phyloP scores from a whole-genome alignment of 495 filamentous ascomycete genomes.

The Aspergillus nidulans region DNA sequence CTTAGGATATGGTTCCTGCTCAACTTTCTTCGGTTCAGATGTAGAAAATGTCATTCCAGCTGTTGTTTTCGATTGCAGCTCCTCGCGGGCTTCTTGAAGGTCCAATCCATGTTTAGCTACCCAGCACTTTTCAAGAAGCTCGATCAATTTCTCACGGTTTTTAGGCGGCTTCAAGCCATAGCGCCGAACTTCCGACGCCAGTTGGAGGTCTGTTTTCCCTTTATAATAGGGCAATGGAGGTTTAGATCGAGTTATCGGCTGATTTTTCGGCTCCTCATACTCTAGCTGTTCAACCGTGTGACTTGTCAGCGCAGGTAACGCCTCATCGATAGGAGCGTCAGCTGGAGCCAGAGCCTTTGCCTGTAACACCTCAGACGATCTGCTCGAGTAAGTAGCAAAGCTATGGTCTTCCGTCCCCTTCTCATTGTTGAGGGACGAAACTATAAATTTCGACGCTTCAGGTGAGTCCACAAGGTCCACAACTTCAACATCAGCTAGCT shows the following conservation, averaged over 20 bases:
- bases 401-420: no score
- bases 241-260: no score
- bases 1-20: slow-evolving; percentile 1
- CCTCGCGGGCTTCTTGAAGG: not conserved
- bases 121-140: slow-evolving; percentile 72
- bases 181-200: slow-evolving; percentile 56
- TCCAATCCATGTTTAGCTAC: slow-evolving; percentile 36
- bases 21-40: slow-evolving; percentile 3
- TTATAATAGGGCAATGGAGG: slow-evolving; percentile 55
- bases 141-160: slow-evolving; percentile 65
- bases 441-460: slow-evolving; percentile 4
- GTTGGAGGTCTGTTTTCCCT: slow-evolving; percentile 57
- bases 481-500: slow-evolving; percentile 54
- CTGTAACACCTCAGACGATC: not conserved
- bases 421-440: not conserved
- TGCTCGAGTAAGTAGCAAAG: slow-evolving; percentile 3
- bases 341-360: not conserved
- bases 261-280: not conserved
- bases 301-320: not conserved
- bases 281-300: slow-evolving; percentile 29
- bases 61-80: slow-evolving; percentile 2
- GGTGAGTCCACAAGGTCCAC: slow-evolving; percentile 53
- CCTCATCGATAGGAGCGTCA: not conserved
- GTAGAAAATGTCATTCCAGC: not conserved
- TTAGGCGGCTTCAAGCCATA: slow-evolving; percentile 77